Evolutionary conservation across 2,329 filamentous ascomycete species (phyloP).

Genomic region (Microthyrium microscopicum): DNA sequence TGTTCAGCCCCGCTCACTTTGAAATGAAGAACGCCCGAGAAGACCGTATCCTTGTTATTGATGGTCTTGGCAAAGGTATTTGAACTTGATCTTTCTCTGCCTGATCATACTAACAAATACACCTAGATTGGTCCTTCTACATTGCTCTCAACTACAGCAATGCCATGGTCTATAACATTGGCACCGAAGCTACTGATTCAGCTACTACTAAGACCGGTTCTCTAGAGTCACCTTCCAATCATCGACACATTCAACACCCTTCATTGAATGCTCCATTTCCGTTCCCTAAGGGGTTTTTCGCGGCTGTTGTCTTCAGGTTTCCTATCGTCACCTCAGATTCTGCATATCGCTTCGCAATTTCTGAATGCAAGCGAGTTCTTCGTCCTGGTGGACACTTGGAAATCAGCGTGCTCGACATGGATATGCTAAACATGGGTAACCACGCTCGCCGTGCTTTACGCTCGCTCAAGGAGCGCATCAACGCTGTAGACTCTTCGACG

Average conservation of each 20-base stretch:
- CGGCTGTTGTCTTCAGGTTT: slow-evolving; percentile 61
- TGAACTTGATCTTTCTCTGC: slow-evolving; percentile 1
- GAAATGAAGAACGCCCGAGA: slow-evolving; percentile 44
- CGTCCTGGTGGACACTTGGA: slow-evolving; percentile 68
- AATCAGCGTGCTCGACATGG: slow-evolving; percentile 59
- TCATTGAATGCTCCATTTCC: slow-evolving; percentile 8
- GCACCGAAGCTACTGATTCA: slow-evolving; percentile 15
- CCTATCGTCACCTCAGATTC: slow-evolving; percentile 51
- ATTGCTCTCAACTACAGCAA: slow-evolving; percentile 63
- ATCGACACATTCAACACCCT: slow-evolving; percentile 10
- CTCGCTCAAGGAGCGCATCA: slow-evolving; percentile 54
- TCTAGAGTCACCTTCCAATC: slow-evolving; percentile 31
- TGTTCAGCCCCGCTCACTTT: slow-evolving; percentile 65
- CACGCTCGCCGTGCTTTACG: slow-evolving; percentile 52
- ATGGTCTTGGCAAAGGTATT: slow-evolving; percentile 58
- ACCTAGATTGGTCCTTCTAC: slow-evolving; percentile 69
- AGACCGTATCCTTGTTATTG: slow-evolving; percentile 57
- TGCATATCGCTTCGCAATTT: slow-evolving; percentile 53
- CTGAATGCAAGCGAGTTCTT: slow-evolving; percentile 60
- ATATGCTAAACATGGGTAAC: slow-evolving; percentile 69
- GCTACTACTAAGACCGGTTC: background rate
- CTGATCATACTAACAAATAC: slow-evolving; percentile 15
- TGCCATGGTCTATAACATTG: slow-evolving; percentile 60
- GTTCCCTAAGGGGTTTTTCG: slow-evolving; percentile 56
- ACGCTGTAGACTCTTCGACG: slow-evolving; percentile 40